Base-by-base conservation (phyloP, 2,329 filamentous ascomycete genomes). In the Helotiales sp. region DNA sequence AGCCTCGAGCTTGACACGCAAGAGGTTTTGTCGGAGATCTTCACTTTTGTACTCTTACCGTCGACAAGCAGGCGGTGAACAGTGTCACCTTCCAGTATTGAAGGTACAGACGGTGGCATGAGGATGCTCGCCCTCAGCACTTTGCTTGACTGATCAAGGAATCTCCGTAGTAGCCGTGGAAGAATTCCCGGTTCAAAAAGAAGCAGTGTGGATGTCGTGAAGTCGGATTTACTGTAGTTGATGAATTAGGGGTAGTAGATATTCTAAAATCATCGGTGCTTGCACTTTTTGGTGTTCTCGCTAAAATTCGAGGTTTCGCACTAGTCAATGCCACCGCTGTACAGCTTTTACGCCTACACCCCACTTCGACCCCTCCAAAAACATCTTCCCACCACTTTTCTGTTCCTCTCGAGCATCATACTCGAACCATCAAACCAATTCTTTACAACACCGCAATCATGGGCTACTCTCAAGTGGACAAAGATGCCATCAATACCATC, bases 401-500 rank as follows among this genome's bases (percentile, higher is more conserved):
- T 44, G 31, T 46, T 6, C 24, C 27, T 53, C 31, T 34, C 51
- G 47, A 54, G 30, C 34, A 30, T 49, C 40, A 31, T 53, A 13
- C 47, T 52, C 27, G n/a, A 50, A 52, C 49, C 42, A 38, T 33
- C 15, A 34, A 49, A 52, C 42, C 22, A 48, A 54, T 47, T 24
- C 22, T 38, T 29, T 31, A 55, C 31, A 38, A 34, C 53, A 59
- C 58, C 61, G 67, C 66, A 66, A 68, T 65, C 63, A 98, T 98
- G 93, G 87, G 87, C 77, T 97, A 90, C 85, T 83, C 84, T 76
- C 90, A 98, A 72, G 77, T 87, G 74, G 95, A 99, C 77, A 81
- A 88, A 83, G 85, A 92, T 79, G 90, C 91, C 74, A 91, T 99
- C 81, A 98, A 98, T 88, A 96, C 93, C 77, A 98, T 99, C 82